phyloP scores from a whole-genome alignment of 345 rosid species.

The Camelina neglecta region DNA sequence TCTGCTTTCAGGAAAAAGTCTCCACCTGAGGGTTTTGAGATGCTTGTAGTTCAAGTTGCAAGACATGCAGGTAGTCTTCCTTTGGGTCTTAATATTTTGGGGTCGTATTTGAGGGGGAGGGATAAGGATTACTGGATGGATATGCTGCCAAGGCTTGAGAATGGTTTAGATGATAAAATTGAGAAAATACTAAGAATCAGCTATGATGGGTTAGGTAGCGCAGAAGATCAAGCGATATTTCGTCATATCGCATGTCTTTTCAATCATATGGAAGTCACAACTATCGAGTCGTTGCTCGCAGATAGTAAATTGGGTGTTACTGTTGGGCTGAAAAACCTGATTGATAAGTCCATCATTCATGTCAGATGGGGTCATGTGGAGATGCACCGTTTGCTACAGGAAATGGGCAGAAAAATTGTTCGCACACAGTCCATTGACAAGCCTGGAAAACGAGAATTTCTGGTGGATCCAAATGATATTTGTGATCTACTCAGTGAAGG shows the following conservation, averaged over 20 bases:
- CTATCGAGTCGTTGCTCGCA: background rate
- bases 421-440: conserved; percentile 11
- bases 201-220: conserved; percentile 32
- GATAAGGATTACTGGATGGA: conserved; percentile 15
- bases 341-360: conserved; percentile 35
- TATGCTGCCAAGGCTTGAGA: conserved; percentile 8
- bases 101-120: conserved; percentile 1
- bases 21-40: background rate
- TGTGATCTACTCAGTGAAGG: conserved; percentile 22
- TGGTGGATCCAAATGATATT: conserved; percentile 35
- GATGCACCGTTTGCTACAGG: conserved; percentile 31
- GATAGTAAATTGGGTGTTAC: background rate
- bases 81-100: conserved; percentile 44
- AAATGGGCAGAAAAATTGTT: conserved; percentile 39
- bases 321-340: background rate
- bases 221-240: conserved; percentile 33
- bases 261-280: background rate
- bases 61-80: conserved; percentile 36
- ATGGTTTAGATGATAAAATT: conserved; percentile 12
- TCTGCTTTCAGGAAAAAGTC: conserved; percentile 6
- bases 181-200: conserved; percentile 26
- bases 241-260: conserved; percentile 47
- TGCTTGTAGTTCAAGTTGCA: background rate
- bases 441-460: conserved; percentile 32
- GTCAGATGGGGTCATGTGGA: background rate